A percentile compares a stretch with the other conserved stretches of the same genome.
Conservation (phyloP, 306 rosid genomes). For the Cyclanthera cordifolia region DNA sequence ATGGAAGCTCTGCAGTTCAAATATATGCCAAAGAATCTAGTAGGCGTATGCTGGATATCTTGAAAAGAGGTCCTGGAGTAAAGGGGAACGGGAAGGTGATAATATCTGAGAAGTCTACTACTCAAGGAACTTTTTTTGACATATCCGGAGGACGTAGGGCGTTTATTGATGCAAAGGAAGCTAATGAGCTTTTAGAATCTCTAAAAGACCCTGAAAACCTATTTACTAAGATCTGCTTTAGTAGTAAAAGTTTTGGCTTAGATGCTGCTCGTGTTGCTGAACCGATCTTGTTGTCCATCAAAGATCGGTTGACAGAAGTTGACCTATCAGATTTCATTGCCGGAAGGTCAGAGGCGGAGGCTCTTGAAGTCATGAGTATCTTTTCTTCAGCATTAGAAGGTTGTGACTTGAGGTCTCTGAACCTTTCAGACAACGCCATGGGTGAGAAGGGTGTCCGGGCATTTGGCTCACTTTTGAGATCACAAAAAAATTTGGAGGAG, state of each 20-base stretch:
- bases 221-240: slow-evolving; percentile 13
- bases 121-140: slow-evolving; percentile 1
- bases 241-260: slow-evolving; percentile 11
- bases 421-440: slow-evolving; percentile 12
- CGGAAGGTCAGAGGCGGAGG: slow-evolving; percentile 4
- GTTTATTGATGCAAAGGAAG: slow-evolving; percentile 11
- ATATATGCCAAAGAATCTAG: slow-evolving; percentile 65
- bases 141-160: slow-evolving; percentile 8
- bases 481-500: slow-evolving; percentile 48
- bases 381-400: slow-evolving; percentile 11
- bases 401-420: slow-evolving; percentile 2
- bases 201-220: slow-evolving; percentile 4
- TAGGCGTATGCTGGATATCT: slow-evolving; percentile 9
- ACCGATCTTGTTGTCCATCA: slow-evolving; percentile 9
- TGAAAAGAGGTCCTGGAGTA: slow-evolving; percentile 12
- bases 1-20: slow-evolving; percentile 58
- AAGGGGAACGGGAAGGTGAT: neutral
- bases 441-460: slow-evolving; percentile 14
- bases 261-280: slow-evolving; percentile 11
- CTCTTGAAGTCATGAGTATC: slow-evolving; percentile 5
- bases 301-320: slow-evolving; percentile 9
- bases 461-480: slow-evolving; percentile 11
- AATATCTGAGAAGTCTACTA: slow-evolving; percentile 1
- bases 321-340: slow-evolving; percentile 12
- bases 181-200: neutral